Base-by-base conservation (phyloP, 106 monocot species). In the Dioscorea dumetorum region DNA sequence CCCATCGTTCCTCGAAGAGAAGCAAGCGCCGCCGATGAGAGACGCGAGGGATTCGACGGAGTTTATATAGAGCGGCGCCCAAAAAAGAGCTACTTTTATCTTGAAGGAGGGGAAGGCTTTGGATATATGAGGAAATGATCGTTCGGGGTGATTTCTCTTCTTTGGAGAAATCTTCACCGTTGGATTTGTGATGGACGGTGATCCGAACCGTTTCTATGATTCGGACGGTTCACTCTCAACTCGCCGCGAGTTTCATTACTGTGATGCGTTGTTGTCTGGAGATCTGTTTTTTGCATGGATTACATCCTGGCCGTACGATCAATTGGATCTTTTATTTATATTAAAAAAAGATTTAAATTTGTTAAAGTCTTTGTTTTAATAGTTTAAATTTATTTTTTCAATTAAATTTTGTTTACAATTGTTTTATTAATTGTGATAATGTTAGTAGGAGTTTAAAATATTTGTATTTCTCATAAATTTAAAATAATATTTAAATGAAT, bases 1-100 rank as follows among this genome's bases (percentile, higher is more conserved):
- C 82, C 79, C 80, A 68, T 83, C 61, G 19, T 62, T 34, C 35
- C 57, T 48, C 31, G 11, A 15, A 35, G 64, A 35, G 62, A 12
- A 32, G 13, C 12, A 31, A 62, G 24, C 20, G 22, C 31, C 18
- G 19, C 63, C 63, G 63, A 19, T 5, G 54, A 54, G 18, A 18
- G 15, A 54, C 7, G 28, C 28, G 19, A 16, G 18, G 19, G 54
- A 8, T 54, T 5, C 18, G 15, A 19, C 15, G 54, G 19, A 18
- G 19, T 54, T 15, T 54, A 54, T 54, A 54, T 16, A 16, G 18
- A 19, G 54, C 54, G 54, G 54, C 54, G 54, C 18, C 54, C 8
- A 19, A 54, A 19, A 19, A 19, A 54, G 54, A 54, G 19, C 9
- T 12, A 19, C 5, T 13, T 54, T 54, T 16, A 1, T 54, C 19